These are phyloP conservation scores for Uronychia binucleata DNA, from an alignment of 73 alveolate genomes.

Conservation along the genomic window DNA sequence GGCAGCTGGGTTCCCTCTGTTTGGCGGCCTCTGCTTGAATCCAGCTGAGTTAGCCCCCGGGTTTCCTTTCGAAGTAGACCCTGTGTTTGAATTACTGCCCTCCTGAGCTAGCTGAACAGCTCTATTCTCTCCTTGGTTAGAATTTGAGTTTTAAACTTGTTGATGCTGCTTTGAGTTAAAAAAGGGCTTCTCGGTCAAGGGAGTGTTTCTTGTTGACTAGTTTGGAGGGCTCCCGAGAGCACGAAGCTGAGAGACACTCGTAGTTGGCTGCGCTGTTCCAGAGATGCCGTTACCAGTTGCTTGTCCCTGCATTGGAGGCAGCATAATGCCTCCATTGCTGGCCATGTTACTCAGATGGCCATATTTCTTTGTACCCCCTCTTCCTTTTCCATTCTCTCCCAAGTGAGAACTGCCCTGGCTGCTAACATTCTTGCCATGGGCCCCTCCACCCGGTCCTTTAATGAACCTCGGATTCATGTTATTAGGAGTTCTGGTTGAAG, in stretches of 20 bases:
- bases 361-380: too few relatives aligned
- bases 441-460: too few relatives aligned
- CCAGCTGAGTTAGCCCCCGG: background rate
- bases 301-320: background rate
- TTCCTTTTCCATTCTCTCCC: too few relatives aligned
- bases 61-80: background rate
- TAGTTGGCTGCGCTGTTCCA: background rate
- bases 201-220: background rate
- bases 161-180: background rate
- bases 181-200: background rate
- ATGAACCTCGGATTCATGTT: too few relatives aligned
- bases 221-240: background rate
- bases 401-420: too few relatives aligned
- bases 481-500: too few relatives aligned
- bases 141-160: too few relatives aligned
- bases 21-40: background rate
- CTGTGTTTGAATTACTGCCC: too few relatives aligned
- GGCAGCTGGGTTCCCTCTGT: background rate
- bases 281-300: background rate
- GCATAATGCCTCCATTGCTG: background rate
- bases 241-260: background rate
- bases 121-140: too few relatives aligned
- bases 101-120: too few relatives aligned
- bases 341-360: background rate
- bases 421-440: too few relatives aligned